These are phyloP conservation scores for Naganishia sp. DNA, from an alignment of 1,284 basidiomycete genomes.

Conservation along the genomic window DNA sequence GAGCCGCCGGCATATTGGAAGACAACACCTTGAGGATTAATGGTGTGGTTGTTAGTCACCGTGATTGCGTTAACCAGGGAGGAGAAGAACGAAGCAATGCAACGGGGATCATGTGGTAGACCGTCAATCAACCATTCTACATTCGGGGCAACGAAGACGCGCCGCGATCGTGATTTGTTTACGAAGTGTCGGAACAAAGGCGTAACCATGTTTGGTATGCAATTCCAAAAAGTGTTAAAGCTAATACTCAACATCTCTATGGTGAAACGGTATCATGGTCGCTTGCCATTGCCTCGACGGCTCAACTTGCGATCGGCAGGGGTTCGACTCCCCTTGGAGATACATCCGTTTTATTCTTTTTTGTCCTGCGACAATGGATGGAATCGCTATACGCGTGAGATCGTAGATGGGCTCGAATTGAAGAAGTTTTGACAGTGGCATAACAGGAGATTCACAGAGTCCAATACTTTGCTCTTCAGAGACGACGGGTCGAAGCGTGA, in stretches of 20 bases:
- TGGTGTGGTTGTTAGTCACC: neutral
- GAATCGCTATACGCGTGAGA: too few relatives aligned
- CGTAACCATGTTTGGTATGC: too few relatives aligned
- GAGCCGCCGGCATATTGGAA: conserved; percentile 11
- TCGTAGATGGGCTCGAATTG: too few relatives aligned
- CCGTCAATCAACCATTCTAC: neutral
- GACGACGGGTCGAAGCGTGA: too few relatives aligned
- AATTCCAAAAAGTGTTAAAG: too few relatives aligned
- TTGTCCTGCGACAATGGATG: too few relatives aligned
- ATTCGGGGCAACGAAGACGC: neutral
- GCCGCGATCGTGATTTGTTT: conserved; percentile 1
- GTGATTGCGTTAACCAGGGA: neutral
- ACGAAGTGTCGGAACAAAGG: neutral
- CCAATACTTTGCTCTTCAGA: too few relatives aligned
- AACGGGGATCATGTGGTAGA: neutral
- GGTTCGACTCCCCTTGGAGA: conserved; percentile 24
- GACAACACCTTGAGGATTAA: neutral
- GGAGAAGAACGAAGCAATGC: neutral
- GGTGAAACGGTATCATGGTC: conserved; percentile 30
- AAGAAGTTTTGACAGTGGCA: too few relatives aligned
- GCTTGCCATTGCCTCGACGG: conserved; percentile 24
- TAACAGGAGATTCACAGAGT: too few relatives aligned
- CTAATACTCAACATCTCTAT: conserved; percentile 15
- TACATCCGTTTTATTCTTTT: conserved; percentile 1
- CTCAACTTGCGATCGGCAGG: conserved; percentile 18